These are phyloP conservation scores for Starmerella geochares DNA, from an alignment of 805 yeast genomes.

Conservation along the genomic window DNA sequence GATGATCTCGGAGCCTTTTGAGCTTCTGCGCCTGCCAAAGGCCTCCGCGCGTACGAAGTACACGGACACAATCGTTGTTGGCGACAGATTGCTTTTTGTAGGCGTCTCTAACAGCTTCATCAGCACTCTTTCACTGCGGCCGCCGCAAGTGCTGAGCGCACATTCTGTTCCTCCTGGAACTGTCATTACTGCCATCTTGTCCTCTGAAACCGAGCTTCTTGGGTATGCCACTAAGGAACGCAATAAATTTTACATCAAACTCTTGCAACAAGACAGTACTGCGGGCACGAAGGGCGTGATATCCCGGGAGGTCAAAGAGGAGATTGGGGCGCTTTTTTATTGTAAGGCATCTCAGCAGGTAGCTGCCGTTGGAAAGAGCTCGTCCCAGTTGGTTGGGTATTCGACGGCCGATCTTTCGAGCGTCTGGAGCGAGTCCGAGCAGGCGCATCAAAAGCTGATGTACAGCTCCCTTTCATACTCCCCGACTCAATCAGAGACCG, in stretches of 20 bases:
- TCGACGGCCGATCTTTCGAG: background rate
- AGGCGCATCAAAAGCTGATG: background rate
- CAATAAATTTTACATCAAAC: conserved; percentile 24
- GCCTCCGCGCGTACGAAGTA: background rate
- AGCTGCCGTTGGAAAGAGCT: conserved; percentile 1
- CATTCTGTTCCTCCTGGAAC: conserved; percentile 31
- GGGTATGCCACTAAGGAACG: conserved; percentile 29
- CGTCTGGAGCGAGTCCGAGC: background rate
- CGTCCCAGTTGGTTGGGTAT: conserved; percentile 1
- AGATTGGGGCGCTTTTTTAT: conserved; percentile 10
- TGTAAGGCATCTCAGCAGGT: background rate
- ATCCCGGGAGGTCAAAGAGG: conserved; percentile 6
- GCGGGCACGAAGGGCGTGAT: conserved; percentile 4
- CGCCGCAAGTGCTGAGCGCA: conserved; percentile 31
- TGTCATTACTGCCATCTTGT: conserved; percentile 25
- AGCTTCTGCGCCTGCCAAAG: conserved; percentile 25
- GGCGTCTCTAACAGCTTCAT: conserved; percentile 31
- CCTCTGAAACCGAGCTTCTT: conserved; percentile 4
- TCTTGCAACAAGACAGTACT: background rate
- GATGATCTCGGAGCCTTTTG: conserved; percentile 26
- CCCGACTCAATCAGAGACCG: background rate
- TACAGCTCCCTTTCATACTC: background rate
- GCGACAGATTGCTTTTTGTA: conserved; percentile 18
- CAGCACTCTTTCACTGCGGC: conserved; percentile 26
- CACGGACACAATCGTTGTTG: conserved; percentile 11